Conservation (phyloP, 371 early-diverging fungal genomes). For the Funneliformis caledonium region DNA sequence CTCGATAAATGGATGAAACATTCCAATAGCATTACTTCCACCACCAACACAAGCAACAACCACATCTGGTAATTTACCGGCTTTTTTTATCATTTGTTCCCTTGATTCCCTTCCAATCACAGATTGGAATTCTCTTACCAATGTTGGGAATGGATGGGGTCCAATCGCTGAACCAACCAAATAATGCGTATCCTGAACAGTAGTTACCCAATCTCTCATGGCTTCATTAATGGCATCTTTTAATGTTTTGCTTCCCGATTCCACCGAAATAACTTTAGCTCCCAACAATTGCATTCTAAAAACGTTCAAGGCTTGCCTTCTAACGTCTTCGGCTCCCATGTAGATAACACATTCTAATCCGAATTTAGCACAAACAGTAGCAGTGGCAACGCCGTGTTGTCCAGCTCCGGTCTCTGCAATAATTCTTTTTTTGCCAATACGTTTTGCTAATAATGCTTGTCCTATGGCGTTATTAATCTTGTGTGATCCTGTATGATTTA, state of each 20-base stretch:
- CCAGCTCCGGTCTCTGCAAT: slow-evolving; percentile 99
- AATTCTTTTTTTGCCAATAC: slow-evolving; percentile 94
- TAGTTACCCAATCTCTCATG: slow-evolving; percentile 98
- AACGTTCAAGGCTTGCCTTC: slow-evolving; percentile 94
- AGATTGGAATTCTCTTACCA: slow-evolving; percentile 96
- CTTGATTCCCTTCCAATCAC: slow-evolving; percentile 90
- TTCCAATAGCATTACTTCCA: slow-evolving; percentile 95
- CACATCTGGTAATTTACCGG: slow-evolving; percentile 87
- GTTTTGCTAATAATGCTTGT: slow-evolving; percentile 83
- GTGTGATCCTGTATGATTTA: slow-evolving; percentile 98
- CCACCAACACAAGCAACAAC: slow-evolving; percentile 97
- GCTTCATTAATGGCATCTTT: slow-evolving; percentile 99
- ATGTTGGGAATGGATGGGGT: slow-evolving; percentile 92
- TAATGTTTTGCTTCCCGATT: slow-evolving; percentile 80
- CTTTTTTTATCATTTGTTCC: slow-evolving; percentile 79
- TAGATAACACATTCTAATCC: slow-evolving; percentile 94
- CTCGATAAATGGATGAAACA: slow-evolving; percentile 93
- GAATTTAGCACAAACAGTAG: slow-evolving; percentile 97
- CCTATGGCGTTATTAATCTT: slow-evolving; percentile 98
- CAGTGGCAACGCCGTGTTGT: slow-evolving; percentile 98
- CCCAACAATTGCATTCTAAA: slow-evolving; percentile 96
- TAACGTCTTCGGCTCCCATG: slow-evolving; percentile 96
- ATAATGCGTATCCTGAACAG: slow-evolving; percentile 92
- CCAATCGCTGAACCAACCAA: slow-evolving; percentile 97
- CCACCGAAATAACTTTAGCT: slow-evolving; percentile 89